Evolutionary conservation across 768 basidiomycete genomes (phyloP).

Genomic region (Panaeolus papilionaceus): DNA sequence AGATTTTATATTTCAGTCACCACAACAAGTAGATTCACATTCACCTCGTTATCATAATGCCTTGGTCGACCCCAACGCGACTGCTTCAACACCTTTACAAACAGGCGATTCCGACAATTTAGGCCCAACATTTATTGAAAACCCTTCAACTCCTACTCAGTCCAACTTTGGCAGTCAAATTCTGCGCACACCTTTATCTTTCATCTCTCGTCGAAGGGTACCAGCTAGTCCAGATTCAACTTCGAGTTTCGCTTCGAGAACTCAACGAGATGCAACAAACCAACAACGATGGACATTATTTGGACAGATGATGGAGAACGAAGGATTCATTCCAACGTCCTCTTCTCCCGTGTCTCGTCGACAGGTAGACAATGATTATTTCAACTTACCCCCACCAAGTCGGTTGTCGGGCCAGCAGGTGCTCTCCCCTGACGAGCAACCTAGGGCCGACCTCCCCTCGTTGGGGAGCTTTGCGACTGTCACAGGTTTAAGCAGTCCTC

Average conservation of each 20-base stretch:
- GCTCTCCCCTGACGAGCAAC: constrained; percentile 17
- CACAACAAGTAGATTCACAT: not conserved
- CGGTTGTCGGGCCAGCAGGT: constrained; percentile 14
- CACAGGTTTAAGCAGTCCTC: not conserved
- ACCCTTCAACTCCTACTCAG: not conserved
- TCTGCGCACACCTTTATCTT: not conserved
- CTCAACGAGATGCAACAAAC: not conserved
- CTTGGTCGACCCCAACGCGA: not conserved
- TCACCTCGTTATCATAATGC: not conserved
- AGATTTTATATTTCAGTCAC: not conserved
- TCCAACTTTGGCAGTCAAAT: not conserved
- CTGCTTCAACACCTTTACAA: not conserved
- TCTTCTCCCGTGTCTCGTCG: constrained; percentile 20
- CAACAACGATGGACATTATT: constrained; percentile 70
- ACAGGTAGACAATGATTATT: constrained; percentile 11
- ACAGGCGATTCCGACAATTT: not conserved
- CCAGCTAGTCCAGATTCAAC: constrained; percentile 14
- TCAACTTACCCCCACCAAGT: not conserved
- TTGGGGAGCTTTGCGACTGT: not conserved
- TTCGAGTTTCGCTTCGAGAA: constrained; percentile 12
- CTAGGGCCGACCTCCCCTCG: not conserved
- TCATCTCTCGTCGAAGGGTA: constrained; percentile 4
- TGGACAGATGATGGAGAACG: constrained; percentile 74
- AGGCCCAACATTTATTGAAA: not conserved
- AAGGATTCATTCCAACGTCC: constrained; percentile 46